Evolutionary conservation across 306 rosid species (phyloP).

Genomic region (Gastrolobium villosum): DNA sequence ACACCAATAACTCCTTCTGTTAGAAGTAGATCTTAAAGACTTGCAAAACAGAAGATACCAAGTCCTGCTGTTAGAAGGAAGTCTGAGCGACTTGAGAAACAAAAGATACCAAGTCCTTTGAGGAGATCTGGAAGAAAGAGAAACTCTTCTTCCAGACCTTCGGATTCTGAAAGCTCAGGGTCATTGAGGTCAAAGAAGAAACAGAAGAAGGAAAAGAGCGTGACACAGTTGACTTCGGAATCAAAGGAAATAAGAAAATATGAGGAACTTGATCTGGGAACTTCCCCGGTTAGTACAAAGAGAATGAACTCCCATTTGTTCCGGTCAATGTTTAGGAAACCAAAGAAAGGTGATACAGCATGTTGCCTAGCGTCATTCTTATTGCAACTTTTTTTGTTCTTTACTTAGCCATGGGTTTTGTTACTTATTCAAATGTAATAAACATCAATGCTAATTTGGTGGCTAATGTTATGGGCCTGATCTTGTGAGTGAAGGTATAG

Average conservation of each 20-base stretch:
- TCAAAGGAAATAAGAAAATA: slow-evolving; percentile 52
- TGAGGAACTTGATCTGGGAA: slow-evolving; percentile 44
- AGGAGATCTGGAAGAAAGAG: too few species aligned
- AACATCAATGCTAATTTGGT: slow-evolving; percentile 31
- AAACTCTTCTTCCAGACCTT: too few species aligned
- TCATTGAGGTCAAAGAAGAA: too few species aligned
- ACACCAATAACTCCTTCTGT: too few species aligned
- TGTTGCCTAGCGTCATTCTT: slow-evolving; percentile 44
- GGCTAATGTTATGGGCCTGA: slow-evolving; percentile 47
- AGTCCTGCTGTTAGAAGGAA: too few species aligned
- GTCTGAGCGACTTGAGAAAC: too few species aligned
- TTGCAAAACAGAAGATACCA: too few species aligned
- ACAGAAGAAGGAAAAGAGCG: slow-evolving; percentile 74
- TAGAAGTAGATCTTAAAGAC: too few species aligned
- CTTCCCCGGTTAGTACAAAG: slow-evolving; percentile 46
- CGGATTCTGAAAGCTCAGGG: too few species aligned
- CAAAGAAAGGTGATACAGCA: slow-evolving; percentile 48
- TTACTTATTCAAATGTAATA: slow-evolving; percentile 35
- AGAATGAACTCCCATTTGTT: slow-evolving; percentile 58
- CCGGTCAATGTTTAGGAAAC: slow-evolving; percentile 49
- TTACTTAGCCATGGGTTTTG: slow-evolving; percentile 13
- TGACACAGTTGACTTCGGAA: slow-evolving; percentile 56
- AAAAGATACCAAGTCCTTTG: too few species aligned
- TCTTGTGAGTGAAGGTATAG: slow-evolving; percentile 53
- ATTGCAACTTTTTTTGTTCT: slow-evolving; percentile 24